Percentiles rank a stretch among this genome's conserved stretches.
These are phyloP conservation scores for Paramecium sonneborni DNA, from an alignment of 73 alveolate genomes.

Conservation along the genomic window DNA sequence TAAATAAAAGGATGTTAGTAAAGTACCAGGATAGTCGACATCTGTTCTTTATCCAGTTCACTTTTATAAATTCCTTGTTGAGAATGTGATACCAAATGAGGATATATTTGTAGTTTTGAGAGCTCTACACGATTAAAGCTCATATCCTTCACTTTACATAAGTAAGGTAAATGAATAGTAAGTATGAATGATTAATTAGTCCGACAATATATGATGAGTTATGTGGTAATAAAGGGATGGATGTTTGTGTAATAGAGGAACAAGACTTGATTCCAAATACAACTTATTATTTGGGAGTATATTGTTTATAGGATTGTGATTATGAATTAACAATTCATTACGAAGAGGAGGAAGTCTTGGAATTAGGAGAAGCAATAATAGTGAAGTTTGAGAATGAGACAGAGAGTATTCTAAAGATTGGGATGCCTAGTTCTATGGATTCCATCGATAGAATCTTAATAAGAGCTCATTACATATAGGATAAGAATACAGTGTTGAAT, in stretches of 20 bases:
- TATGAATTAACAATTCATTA: slow-evolving; percentile 9
- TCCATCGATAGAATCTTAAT: neutral
- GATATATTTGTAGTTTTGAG: neutral
- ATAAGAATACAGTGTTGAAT: neutral
- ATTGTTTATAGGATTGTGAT: slow-evolving; percentile 14
- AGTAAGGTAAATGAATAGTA: neutral
- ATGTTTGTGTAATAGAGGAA: neutral
- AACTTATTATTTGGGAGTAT: slow-evolving; percentile 17
- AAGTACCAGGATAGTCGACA: neutral
- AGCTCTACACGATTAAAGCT: neutral
- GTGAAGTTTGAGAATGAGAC: neutral
- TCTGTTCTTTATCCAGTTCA: neutral
- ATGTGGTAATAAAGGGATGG: slow-evolving; percentile 32
- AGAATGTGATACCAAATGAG: neutral
- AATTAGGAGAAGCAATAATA: neutral
- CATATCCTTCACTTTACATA: neutral
- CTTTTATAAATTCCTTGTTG: neutral
- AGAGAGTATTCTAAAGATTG: neutral
- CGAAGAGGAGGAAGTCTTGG: neutral
- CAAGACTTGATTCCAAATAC: neutral
- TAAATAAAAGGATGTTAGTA: neutral
- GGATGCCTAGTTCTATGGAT: neutral
- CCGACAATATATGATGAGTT: slow-evolving; percentile 1
- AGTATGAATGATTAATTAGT: neutral
- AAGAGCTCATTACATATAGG: neutral